A percentile compares a stretch with the other conserved stretches of the same genome.
Conservation (phyloP, 441 rosid genomes). For the Dalechampia spathulata region DNA sequence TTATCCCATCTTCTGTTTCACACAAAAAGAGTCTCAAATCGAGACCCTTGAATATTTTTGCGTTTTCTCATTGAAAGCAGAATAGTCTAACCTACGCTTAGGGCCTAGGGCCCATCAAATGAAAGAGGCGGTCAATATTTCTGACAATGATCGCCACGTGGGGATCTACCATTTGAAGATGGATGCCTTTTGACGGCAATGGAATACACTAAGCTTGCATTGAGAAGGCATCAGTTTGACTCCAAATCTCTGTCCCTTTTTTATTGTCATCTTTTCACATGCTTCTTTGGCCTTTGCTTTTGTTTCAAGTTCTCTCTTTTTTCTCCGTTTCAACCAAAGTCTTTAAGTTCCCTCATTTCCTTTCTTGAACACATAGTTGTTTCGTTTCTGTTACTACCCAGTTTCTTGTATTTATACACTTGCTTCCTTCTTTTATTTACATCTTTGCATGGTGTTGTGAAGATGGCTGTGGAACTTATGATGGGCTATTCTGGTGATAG, state of each 20-base stretch:
- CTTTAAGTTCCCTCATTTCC: too few relatives aligned
- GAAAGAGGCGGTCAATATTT: constrained; percentile 29
- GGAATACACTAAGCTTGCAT: constrained; percentile 15
- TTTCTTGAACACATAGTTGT: too few relatives aligned
- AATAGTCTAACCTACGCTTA: too few relatives aligned
- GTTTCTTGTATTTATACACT: background rate
- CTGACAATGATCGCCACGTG: constrained; percentile 27
- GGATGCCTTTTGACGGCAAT: constrained; percentile 30
- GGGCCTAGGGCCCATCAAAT: constrained; percentile 9
- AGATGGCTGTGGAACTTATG: constrained; percentile 74
- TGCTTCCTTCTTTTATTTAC: background rate
- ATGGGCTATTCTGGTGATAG: constrained; percentile 39
- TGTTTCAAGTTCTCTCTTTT: constrained; percentile 3
- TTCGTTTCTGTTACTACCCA: too few relatives aligned
- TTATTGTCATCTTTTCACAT: constrained; percentile 16
- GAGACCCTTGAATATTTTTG: too few relatives aligned
- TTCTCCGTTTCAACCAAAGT: background rate
- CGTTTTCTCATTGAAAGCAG: too few relatives aligned
- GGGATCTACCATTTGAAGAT: background rate
- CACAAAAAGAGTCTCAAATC: background rate
- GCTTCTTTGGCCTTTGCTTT: constrained; percentile 9
- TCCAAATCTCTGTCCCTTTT: constrained; percentile 9
- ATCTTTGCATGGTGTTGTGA: constrained; percentile 15
- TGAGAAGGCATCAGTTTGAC: constrained; percentile 38
- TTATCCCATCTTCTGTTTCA: constrained; percentile 9